Base-by-base conservation (phyloP, 1,284 basidiomycete genomes). In the Bjerkandera adusta region DNA sequence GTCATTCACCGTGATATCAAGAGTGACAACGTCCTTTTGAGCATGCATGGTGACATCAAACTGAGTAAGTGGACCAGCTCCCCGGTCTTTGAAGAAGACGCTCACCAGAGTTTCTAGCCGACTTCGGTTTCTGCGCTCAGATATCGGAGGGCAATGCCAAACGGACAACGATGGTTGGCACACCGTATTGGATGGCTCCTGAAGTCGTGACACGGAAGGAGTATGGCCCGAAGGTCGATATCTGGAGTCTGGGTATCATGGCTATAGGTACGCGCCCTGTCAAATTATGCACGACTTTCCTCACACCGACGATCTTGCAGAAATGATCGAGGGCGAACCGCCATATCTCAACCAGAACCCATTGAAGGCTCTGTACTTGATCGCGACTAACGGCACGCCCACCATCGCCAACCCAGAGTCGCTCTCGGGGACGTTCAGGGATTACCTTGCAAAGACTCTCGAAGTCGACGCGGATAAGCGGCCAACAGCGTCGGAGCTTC, bases 131-230 rank as follows among this genome's bases (percentile, higher is more conserved):
- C 78, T 98, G 96, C 57, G 97, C 96, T 0, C 92, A 97, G 69
- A 95, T 98, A 49, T 92, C 92, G 21, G 95, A 97, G 59, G 79
- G 85, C 5, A 83, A 89, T 54, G 83, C 94, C 4, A 98, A 98
- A 73, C 86, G 96, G 26, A 97, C 94, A 25, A 99, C 97, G n/a
- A 98, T 99, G 96, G 96, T 98, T 37, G 97, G 97, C 3, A 98
- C 97, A 5, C 97, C 97, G 1, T 99, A 98, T 66, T 99, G 96
- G 96, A 99, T 99, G 96, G 96, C 97, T 1, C 96, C 96, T 1
- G 96, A 99, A 65, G 95, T 99, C 25, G 96, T 99, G 49, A 97
- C 92, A 16, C 83, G 95, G 47, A 98, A 98, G 68, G 97, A 97
- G 71, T 99, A 99, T 63, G 97, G 96, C 0, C 92, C 96, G 3